Evolutionary conservation across 2,329 filamentous ascomycete species (phyloP), one percentile per base, ranked within the genome.

Genomic region (Sporothrix curviconia): DNA sequence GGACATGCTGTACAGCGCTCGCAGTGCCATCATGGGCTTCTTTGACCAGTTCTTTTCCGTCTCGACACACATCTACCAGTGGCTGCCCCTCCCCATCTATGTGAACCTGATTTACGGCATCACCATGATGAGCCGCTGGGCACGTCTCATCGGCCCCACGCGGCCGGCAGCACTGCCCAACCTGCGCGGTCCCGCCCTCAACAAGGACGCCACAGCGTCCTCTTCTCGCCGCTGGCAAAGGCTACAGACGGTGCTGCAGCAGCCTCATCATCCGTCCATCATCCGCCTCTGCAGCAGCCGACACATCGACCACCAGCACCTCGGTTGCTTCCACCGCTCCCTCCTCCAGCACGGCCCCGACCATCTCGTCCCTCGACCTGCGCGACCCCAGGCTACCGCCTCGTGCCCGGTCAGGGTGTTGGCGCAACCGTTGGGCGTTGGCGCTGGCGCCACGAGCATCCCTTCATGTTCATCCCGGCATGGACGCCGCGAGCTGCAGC

Each of bases 91-190:
- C 8, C 68, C 74, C 0, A 64, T 73, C 0, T 76, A 71, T 34
- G 66, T 73, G 1, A 76, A 81, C 55, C 66, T 81, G 0, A 72
- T 80, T 3, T 78, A 80, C 54, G 74, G 72, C n/a, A 66, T 78
- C 42, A 76, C 72, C 4, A 78, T 79, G 71, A 69, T 81, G 0
- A 73, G 76, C 1, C 72, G 78, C 7, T 81, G 78, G 78, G 74
- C 76, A 5, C 78, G 77, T 43, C 68, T 79, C 0, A 69, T 75
- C 0, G 72, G 71, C 1, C 60, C 61, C 2, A 4, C 54, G 47
- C 42, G 49, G 22, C 12, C 36, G 24, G n/a, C 46, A n/a, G n/a
- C 7, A 32, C 24, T n/a, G 43, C 50, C 52, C 32, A 34, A 32
- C 25, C 32, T 32, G 8, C 36, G 55, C 4, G 46, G 46, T 4